Conservation (phyloP, 2,329 filamentous ascomycete genomes). For the Gaeumannomyces sp. region DNA sequence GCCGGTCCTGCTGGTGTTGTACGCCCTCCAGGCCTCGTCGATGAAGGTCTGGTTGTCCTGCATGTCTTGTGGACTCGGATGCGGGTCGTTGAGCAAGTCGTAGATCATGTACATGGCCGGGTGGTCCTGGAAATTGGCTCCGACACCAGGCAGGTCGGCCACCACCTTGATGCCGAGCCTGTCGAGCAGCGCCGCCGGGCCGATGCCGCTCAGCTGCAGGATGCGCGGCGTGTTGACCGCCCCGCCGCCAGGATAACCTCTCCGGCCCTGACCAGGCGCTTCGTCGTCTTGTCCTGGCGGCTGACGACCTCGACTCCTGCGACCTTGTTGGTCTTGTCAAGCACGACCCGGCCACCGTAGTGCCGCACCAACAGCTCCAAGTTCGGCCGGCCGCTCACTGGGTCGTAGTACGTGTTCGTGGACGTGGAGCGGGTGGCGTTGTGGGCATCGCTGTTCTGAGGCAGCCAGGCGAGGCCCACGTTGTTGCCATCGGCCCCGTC, state of each 20-base stretch:
- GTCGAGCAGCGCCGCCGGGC: conserved; percentile 21
- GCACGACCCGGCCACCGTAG: conserved; percentile 5
- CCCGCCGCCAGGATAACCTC: conserved; percentile 56
- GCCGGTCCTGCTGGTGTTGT: conserved; percentile 6
- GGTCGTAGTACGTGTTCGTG: conserved; percentile 33
- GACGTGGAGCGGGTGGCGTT: conserved; percentile 36
- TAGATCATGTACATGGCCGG: conserved; percentile 9
- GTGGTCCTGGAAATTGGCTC: conserved; percentile 14
- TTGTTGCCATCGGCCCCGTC: conserved; percentile 23
- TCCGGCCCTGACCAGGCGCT: neutral
- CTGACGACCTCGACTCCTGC: conserved; percentile 7
- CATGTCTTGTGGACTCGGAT: conserved; percentile 8
- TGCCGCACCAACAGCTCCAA: conserved; percentile 24
- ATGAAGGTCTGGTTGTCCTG: conserved; percentile 8
- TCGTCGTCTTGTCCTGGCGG: conserved; percentile 3
- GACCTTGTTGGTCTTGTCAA: conserved; percentile 4
- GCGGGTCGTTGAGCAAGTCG: conserved; percentile 2
- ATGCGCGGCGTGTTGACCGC: conserved; percentile 48
- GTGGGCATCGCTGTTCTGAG: conserved; percentile 29
- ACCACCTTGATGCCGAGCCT: conserved; percentile 13
- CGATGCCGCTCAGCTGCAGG: conserved; percentile 54
- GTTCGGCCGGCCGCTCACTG: conserved; percentile 28
- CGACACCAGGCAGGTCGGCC: conserved; percentile 17
- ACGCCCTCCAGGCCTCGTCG: conserved; percentile 7
- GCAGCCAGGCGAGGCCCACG: conserved; percentile 30